Conservation (phyloP, 306 rosid genomes). For the Vicia sativa region DNA sequence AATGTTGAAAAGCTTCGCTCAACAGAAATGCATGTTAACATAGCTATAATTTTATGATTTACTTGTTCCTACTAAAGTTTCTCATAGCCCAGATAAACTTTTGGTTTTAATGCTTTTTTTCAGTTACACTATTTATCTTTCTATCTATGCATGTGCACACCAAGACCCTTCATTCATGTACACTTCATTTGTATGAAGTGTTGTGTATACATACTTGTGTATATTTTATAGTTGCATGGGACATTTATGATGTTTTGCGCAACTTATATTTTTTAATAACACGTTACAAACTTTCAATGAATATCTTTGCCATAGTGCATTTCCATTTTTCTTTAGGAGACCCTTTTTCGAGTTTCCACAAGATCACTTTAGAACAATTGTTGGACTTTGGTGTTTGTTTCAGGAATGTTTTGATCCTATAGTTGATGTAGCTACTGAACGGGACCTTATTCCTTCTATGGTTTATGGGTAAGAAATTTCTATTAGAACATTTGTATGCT, state of each 20-base stretch:
- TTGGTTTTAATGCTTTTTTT: conserved; percentile 16
- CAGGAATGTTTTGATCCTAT: conserved; percentile 98
- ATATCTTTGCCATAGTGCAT: conserved; percentile 1
- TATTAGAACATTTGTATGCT: conserved; percentile 29
- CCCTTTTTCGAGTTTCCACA: conserved; percentile 18
- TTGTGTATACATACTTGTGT: conserved; percentile 2
- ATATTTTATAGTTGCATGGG: conserved; percentile 10
- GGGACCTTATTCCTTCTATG: conserved; percentile 97
- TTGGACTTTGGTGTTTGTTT: conserved; percentile 36
- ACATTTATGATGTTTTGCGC: conserved; percentile 15
- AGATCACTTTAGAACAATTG: conserved; percentile 10
- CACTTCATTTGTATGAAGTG: conserved; percentile 2
- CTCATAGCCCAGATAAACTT: conserved; percentile 17
- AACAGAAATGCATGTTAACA: conserved; percentile 23
- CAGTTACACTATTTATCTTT: background rate
- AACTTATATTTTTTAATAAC: conserved; percentile 3
- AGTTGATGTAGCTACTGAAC: conserved; percentile 75
- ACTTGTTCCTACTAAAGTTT: background rate
- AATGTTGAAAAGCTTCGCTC: conserved; percentile 17
- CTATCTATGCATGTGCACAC: background rate
- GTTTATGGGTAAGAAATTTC: conserved; percentile 77
- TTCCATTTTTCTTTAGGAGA: conserved; percentile 13
- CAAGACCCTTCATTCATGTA: background rate
- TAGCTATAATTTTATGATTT: background rate
- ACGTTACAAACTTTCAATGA: conserved; percentile 1